phyloP scores from a whole-genome alignment of 2,329 filamentous ascomycete species.

The Trichoderma atroviride region DNA sequence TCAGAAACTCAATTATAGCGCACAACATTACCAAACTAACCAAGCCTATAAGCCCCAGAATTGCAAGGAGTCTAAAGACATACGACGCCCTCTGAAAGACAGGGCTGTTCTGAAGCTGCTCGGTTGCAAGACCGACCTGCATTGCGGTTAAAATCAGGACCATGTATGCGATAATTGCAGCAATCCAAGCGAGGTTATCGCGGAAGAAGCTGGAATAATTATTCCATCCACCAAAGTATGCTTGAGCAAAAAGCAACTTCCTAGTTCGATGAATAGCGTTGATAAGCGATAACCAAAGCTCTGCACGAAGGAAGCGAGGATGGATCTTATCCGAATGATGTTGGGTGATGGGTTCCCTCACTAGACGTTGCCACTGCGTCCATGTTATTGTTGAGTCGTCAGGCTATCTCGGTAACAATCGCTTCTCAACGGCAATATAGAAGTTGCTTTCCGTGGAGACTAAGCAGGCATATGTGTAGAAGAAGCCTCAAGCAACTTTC shows the following conservation, averaged over 20 bases:
- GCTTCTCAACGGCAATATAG: constrained; percentile 36
- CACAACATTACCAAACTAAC: not conserved
- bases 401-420: constrained; percentile 38
- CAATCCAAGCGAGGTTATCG: constrained; percentile 47
- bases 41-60: constrained; percentile 41
- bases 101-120: constrained; percentile 37
- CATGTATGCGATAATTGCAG: constrained; percentile 46
- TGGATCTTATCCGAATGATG: constrained; percentile 40
- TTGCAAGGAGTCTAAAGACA: constrained; percentile 53
- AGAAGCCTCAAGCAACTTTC: constrained; percentile 17
- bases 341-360: constrained; percentile 34
- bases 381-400: constrained; percentile 36
- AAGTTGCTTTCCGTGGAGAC: constrained; percentile 43
- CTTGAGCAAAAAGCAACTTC: constrained; percentile 30
- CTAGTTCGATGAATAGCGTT: constrained; percentile 46
- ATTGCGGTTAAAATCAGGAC: constrained; percentile 52
- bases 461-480: constrained; percentile 27
- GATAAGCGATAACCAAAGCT: constrained; percentile 45
- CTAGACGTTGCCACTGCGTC: constrained; percentile 41
- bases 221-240: constrained; percentile 34
- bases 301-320: constrained; percentile 45
- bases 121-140: constrained; percentile 50
- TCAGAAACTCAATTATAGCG: not conserved
- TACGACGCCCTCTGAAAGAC: constrained; percentile 49
- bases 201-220: constrained; percentile 47